Conservation (phyloP, 108 stramenopile genomes). For the Seminavis robusta region DNA sequence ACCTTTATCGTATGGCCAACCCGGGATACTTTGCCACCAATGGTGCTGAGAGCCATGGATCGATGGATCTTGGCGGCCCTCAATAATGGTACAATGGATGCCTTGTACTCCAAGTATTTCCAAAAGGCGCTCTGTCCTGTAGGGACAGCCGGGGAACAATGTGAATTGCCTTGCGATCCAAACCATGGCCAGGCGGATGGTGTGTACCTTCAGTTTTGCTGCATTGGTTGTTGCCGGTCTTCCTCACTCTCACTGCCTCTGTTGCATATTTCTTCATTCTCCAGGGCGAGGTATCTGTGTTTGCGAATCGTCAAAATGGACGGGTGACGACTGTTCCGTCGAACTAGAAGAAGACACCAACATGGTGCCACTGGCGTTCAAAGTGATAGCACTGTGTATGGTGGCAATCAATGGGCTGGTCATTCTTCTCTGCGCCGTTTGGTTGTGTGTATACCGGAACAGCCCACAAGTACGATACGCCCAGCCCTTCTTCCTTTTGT, state of each 20-base stretch:
- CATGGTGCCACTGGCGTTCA: background rate
- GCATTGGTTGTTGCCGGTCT: too few species aligned
- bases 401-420: background rate
- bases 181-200: constrained; percentile 1
- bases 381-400: constrained; percentile 1
- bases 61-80: constrained; percentile 11
- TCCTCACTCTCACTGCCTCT: too few species aligned
- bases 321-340: constrained; percentile 6
- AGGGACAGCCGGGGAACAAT: too few species aligned
- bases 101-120: constrained; percentile 7
- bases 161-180: constrained; percentile 15
- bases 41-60: background rate
- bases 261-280: too few species aligned
- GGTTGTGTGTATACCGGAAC: constrained; percentile 3
- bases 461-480: too few species aligned
- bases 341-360: constrained; percentile 2
- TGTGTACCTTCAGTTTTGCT: too few species aligned
- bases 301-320: constrained; percentile 10
- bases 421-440: background rate
- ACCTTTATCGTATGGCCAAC: background rate
- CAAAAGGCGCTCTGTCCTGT: too few species aligned
- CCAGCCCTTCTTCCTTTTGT: constrained; percentile 6
- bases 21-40: background rate
- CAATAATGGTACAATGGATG: constrained; percentile 4
- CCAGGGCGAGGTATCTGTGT: constrained; percentile 9